Evolutionary conservation across 75 land plant genomes (phyloP).

Genomic region (Cupressus sempervirens): DNA sequence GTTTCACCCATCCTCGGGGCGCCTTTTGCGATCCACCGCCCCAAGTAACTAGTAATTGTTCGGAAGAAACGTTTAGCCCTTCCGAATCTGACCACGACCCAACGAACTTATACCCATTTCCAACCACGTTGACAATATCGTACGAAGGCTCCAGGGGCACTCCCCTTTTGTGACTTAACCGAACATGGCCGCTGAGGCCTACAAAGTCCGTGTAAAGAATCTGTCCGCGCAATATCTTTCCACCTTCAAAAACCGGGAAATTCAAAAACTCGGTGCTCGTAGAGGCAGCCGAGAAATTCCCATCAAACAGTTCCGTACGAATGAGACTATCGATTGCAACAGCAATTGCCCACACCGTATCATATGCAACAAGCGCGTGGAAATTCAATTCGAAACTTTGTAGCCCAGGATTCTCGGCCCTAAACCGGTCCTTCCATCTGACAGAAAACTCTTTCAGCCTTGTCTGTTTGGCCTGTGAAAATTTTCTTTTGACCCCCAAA

Average conservation of each 20-base stretch:
- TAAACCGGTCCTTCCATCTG: not conserved
- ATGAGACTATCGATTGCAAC: slow-evolving; percentile 22
- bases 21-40: not conserved
- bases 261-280: not conserved
- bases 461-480: not conserved
- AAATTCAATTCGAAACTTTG: too few species aligned
- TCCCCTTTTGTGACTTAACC: slow-evolving; percentile 6
- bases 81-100: not conserved
- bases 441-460: not conserved
- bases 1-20: not conserved
- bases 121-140: slow-evolving; percentile 21
- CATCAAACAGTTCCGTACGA: slow-evolving; percentile 4
- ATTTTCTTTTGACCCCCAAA: not conserved
- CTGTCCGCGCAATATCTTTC: not conserved
- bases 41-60: not conserved
- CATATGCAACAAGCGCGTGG: slow-evolving; percentile 18
- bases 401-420: not conserved
- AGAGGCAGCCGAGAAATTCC: not conserved
- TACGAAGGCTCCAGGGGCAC: slow-evolving; percentile 5
- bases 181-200: slow-evolving; percentile 11
- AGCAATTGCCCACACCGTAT: slow-evolving; percentile 41
- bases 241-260: slow-evolving; percentile 13
- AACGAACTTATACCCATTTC: not conserved
- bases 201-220: slow-evolving; percentile 17
- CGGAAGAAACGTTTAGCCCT: not conserved